These are phyloP conservation scores for Pseudopyricularia cyperi DNA, from an alignment of 2,329 filamentous ascomycete species.

Conservation along the genomic window DNA sequence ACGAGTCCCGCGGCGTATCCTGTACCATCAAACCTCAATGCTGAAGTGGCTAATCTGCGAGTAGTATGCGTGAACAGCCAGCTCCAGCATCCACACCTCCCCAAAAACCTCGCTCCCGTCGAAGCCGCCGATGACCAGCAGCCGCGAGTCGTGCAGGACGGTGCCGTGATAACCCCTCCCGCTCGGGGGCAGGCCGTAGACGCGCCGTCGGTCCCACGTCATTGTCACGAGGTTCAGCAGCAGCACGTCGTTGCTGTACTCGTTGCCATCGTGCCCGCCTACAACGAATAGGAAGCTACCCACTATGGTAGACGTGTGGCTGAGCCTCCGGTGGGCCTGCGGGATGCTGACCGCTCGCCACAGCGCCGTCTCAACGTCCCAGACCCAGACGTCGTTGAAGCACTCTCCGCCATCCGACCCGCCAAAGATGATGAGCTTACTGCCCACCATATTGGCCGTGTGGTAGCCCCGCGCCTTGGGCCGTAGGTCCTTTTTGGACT, in stretches of 20 bases:
- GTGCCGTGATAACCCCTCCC: constrained; percentile 56
- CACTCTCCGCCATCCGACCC: constrained; percentile 59
- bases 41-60: constrained; percentile 62
- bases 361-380: constrained; percentile 48
- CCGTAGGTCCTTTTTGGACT: constrained; percentile 21
- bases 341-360: constrained; percentile 50
- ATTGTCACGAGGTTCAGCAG: constrained; percentile 59
- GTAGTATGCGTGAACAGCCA: constrained; percentile 59
- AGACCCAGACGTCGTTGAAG: constrained; percentile 63
- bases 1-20: too few relatives aligned
- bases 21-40: constrained; percentile 42
- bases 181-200: constrained; percentile 50
- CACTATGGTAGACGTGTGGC: constrained; percentile 56
- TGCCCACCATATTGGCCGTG: constrained; percentile 60
- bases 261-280: constrained; percentile 56
- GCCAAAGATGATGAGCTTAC: constrained; percentile 59
- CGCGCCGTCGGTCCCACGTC: constrained; percentile 56
- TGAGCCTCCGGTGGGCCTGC: constrained; percentile 49
- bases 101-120: constrained; percentile 56
- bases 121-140: constrained; percentile 54
- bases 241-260: constrained; percentile 57
- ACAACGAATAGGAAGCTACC: constrained; percentile 59
- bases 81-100: constrained; percentile 53
- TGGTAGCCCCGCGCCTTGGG: constrained; percentile 58
- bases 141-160: constrained; percentile 50